Evolutionary conservation across 208 protist genomes (phyloP), one percentile per base, ranked within the genome.

Genomic region (Naegleria lovaniensis): DNA sequence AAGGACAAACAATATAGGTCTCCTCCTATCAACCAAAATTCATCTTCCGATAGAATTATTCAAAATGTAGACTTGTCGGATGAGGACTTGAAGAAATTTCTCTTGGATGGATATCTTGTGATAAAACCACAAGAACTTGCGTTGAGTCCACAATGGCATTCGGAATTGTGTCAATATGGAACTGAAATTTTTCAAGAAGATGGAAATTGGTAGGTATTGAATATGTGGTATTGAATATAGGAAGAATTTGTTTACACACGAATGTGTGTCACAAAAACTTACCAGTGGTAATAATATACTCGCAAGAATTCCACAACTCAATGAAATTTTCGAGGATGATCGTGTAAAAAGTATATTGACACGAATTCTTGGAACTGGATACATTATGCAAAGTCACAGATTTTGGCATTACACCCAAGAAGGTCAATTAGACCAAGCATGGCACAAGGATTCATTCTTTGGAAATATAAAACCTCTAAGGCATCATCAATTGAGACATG

Each of bases 361-460:
- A 25, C 2, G 25, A 52, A 7, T 89, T 36, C 7, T 89, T 16
- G 85, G 85, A 41, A 39, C 0, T 29, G 9, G 67, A 9, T 89
- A 67, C 15, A 7, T 41, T 2, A 89, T 89, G 85, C 43, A 75
- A 40, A 29, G 48, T 51, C 85, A 89, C 59, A 39, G 85, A 13
- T 67, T 67, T 67, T 13, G 7, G 5, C 85, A 89, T n/a, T 25
- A n/a, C 29, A 89, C 9, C 15, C 4, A 41, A 38, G 22, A 19
- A 19, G 85, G 85, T 13, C 3, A 9, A 19, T 55, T 55, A 29
- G 19, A 38, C 41, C 85, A 89, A 67, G 1, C 25, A 11, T 89
- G 85, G 85, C 85, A 89, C 25, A 89, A 89, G 13, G 85, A 89
- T 41, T 39, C 48, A 0, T 89, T n/a, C 48, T 89, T 89, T 89